Percentiles rank a stretch among this genome's conserved stretches.
These are phyloP conservation scores for Smittium mucronatum DNA, from an alignment of 371 early-diverging fungal genomes.

Conservation along the genomic window DNA sequence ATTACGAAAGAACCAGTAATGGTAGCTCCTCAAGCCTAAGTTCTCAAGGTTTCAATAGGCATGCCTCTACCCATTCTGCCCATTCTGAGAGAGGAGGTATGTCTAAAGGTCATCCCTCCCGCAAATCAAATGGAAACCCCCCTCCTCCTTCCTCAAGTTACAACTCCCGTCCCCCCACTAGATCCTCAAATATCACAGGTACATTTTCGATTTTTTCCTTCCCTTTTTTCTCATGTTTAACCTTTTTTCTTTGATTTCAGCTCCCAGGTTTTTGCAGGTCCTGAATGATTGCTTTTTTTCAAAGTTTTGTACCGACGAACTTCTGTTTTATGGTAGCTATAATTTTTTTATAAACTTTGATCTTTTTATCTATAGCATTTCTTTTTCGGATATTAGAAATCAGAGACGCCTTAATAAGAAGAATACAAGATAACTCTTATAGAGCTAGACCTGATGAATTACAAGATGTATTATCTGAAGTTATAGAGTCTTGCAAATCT, in stretches of 20 bases:
- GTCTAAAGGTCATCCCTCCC: not conserved
- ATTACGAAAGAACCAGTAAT: constrained; percentile 3
- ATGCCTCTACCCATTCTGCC: not conserved
- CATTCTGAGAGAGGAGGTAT: not conserved
- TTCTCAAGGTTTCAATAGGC: constrained; percentile 4
- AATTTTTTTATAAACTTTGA: not conserved
- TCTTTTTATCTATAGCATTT: not conserved
- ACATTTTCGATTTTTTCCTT: not conserved
- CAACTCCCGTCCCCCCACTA: constrained; percentile 1
- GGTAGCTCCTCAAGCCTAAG: constrained; percentile 6
- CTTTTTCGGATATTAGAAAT: constrained; percentile 18
- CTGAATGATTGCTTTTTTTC: constrained; percentile 31
- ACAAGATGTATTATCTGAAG: constrained; percentile 27
- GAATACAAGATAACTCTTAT: constrained; percentile 30
- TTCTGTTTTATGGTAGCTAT: constrained; percentile 21
- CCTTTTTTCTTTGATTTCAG: constrained; percentile 2
- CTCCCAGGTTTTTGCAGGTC: constrained; percentile 29
- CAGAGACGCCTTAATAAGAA: constrained; percentile 27
- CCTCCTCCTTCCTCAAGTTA: not conserved
- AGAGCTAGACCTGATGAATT: constrained; percentile 25
- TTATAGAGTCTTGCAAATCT: constrained; percentile 30
- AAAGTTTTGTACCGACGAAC: constrained; percentile 32
- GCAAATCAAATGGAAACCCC: not conserved
- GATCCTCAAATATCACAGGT: constrained; percentile 1
- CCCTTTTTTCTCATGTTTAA: not conserved